Conservation (phyloP, 768 basidiomycete genomes). For the Boletus fagicola region DNA sequence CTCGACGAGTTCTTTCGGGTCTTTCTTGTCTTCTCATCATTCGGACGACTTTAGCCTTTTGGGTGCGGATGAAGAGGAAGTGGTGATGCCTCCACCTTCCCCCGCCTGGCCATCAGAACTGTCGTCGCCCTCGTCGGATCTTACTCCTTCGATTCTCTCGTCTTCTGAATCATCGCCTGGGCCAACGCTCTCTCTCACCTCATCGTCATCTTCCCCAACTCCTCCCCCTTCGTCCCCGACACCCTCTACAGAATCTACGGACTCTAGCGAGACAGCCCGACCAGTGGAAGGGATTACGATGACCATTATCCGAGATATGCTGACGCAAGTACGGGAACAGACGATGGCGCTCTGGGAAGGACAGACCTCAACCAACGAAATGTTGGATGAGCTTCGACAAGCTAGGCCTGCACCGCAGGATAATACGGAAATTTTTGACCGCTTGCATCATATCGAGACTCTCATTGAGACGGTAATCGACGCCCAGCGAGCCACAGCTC, state of each 20-base stretch:
- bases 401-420: conserved; percentile 40
- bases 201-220: conserved; percentile 34
- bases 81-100: conserved; percentile 29
- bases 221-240: conserved; percentile 38
- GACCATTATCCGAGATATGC: conserved; percentile 48
- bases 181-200: conserved; percentile 40
- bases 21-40: conserved; percentile 61
- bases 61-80: conserved; percentile 34
- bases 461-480: conserved; percentile 19
- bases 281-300: conserved; percentile 35
- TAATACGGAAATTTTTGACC: conserved; percentile 39
- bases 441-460: conserved; percentile 26
- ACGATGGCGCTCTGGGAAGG: conserved; percentile 58
- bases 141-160: conserved; percentile 35
- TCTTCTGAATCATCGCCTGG: conserved; percentile 35
- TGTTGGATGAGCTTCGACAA: conserved; percentile 61
- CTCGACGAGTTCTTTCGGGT: conserved; percentile 35
- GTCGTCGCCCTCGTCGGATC: conserved; percentile 28
- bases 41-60: conserved; percentile 64
- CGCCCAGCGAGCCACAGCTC: conserved; percentile 4
- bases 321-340: conserved; percentile 59
- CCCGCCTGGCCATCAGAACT: conserved; percentile 37
- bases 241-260: conserved; percentile 29
- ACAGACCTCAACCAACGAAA: conserved; percentile 57
- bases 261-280: conserved; percentile 38